These are phyloP conservation scores for Pisolithus albus DNA, from an alignment of 768 basidiomycete species.

Conservation along the genomic window DNA sequence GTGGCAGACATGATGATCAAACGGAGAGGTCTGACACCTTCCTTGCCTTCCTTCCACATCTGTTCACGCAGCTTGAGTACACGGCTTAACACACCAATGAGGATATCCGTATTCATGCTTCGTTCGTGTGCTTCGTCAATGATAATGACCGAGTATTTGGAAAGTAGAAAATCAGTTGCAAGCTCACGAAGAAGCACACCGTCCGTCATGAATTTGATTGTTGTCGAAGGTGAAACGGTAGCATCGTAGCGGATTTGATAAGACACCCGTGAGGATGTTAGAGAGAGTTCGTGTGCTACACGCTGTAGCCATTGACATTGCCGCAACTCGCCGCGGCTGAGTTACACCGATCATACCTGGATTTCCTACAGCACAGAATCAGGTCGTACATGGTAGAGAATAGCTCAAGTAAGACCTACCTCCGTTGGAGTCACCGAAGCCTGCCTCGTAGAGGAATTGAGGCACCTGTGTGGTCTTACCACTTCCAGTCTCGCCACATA, in stretches of 20 bases:
- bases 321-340: conserved; percentile 95
- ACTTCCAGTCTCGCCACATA: conserved; percentile 91
- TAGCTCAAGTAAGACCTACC: conserved; percentile 40
- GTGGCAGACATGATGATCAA: conserved; percentile 99
- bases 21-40: conserved; percentile 76
- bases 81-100: conserved; percentile 94
- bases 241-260: conserved; percentile 98
- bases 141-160: conserved; percentile 88
- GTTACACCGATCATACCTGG: conserved; percentile 98
- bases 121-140: conserved; percentile 98
- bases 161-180: conserved; percentile 88
- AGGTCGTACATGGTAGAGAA: not conserved
- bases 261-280: conserved; percentile 76
- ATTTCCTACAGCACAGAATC: conserved; percentile 52
- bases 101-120: conserved; percentile 96
- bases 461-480: conserved; percentile 99
- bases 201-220: conserved; percentile 99
- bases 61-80: conserved; percentile 85
- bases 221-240: conserved; percentile 81
- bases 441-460: conserved; percentile 96
- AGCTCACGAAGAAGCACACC: conserved; percentile 93
- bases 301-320: conserved; percentile 93
- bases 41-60: conserved; percentile 76
- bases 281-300: conserved; percentile 87
- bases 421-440: conserved; percentile 78